Base-by-base conservation (phyloP, 1,139 yeast genomes). In the Magnusiomyces ingens region DNA sequence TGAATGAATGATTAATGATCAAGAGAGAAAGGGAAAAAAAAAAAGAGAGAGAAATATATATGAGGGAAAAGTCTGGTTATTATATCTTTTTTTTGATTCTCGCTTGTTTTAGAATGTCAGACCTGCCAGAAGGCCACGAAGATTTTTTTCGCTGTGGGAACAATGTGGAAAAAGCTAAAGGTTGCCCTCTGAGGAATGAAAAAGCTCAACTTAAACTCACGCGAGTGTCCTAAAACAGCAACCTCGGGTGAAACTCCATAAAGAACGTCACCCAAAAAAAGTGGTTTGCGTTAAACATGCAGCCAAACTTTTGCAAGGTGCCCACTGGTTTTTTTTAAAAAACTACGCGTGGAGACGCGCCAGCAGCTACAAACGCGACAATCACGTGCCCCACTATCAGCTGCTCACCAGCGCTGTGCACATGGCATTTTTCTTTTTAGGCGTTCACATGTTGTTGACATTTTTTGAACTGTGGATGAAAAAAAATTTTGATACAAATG, bases 11-110 rank as follows among this genome's bases (percentile, higher is more conserved):
- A 21, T 13, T 13, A 44, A 11, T 10, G 10, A 13, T 4, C 10
- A 19, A 19, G 18, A 35, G 29, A 46, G 19, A 44, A 35, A 29
- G 43, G 44, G 22, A 18, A 11, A 37, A 15, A 19, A 26, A 13
- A 21, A 29, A 12, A 37, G 18, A 47, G 17, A 32, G 32, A 47
- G 46, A 51, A 18, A 38, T 15, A 17, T 15, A 51, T 35, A 41
- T 41, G 22, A 36, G 4, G 17, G 40, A 12, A 36, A 36, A 36
- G 17, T 36, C n/a, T 12, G 40, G 40, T n/a, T 36, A 36, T 36
- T 36, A 13, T 36, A 36, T 36, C 40, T 36, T 13, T 12, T n/a
- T n/a, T 26, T 26, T 26, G 32, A 26, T 26, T 26, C 32, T 26
- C 32, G 32, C 32, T 26, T 26, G 32, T 26, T 26, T 26, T 26